Conservation (phyloP, 306 rosid species). For the Vicia faba region DNA sequence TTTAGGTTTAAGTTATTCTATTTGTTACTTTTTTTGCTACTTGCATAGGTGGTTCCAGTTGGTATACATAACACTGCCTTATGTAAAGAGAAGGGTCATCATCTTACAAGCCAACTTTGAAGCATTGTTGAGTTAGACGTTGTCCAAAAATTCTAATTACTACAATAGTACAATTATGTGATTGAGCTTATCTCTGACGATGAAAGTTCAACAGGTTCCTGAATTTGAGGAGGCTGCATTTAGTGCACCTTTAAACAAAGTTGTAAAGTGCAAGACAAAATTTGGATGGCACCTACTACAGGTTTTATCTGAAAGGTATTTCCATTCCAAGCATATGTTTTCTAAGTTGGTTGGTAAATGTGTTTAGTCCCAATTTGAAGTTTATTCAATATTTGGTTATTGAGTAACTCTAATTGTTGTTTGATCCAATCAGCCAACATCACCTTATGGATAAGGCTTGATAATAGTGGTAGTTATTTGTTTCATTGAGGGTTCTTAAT, state of each 20-base stretch:
- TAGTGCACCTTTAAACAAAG: slow-evolving; percentile 80
- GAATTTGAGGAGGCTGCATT: slow-evolving; percentile 98
- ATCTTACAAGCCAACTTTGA: background rate
- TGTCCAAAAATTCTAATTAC: background rate
- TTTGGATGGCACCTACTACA: slow-evolving; percentile 97
- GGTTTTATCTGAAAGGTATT: slow-evolving; percentile 85
- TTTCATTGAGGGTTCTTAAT: slow-evolving; percentile 5
- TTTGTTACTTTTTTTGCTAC: slow-evolving; percentile 1
- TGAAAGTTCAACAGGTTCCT: slow-evolving; percentile 66
- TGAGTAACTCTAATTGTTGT: no score
- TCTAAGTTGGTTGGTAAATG: slow-evolving; percentile 29
- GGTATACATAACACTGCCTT: background rate
- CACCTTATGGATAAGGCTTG: background rate
- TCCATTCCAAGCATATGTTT: slow-evolving; percentile 6
- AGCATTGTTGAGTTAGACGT: background rate
- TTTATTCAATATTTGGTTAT: slow-evolving; percentile 5
- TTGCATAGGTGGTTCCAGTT: background rate
- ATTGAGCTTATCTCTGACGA: slow-evolving; percentile 34
- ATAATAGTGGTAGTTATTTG: background rate
- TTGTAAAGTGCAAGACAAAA: slow-evolving; percentile 84
- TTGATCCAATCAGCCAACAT: no score
- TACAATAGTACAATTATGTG: slow-evolving; percentile 19
- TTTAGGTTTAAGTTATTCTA: background rate
- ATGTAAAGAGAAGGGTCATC: slow-evolving; percentile 1
- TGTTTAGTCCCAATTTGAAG: slow-evolving; percentile 7